These are phyloP conservation scores for Penicillium vulpinum DNA, from an alignment of 2,329 filamentous ascomycete genomes.

Conservation along the genomic window DNA sequence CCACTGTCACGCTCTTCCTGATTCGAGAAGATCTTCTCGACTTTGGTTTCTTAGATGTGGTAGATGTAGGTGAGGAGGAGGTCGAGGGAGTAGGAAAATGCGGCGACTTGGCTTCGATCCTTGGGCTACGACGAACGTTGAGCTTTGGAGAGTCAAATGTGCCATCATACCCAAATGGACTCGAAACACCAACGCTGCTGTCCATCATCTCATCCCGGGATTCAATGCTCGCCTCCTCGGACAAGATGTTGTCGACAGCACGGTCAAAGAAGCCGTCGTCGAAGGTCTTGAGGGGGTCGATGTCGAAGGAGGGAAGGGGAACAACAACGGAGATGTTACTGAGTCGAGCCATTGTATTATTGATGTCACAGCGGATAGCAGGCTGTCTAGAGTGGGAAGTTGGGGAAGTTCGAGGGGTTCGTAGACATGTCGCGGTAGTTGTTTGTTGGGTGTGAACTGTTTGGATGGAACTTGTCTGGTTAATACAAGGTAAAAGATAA, in stretches of 20 bases:
- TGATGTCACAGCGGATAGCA: not conserved
- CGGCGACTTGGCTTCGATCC: not conserved
- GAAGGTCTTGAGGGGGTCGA: conserved; percentile 24
- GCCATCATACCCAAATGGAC: not conserved
- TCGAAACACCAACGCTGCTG: not conserved
- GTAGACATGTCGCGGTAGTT: not conserved
- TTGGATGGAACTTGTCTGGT: not conserved
- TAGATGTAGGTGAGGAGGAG: not conserved
- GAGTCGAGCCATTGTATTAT: not conserved
- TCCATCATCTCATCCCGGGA: not conserved
- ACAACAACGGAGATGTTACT: conserved; percentile 19
- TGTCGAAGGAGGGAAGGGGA: conserved; percentile 21
- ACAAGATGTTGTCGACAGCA: conserved; percentile 28
- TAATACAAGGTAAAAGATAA: not conserved
- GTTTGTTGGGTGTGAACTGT: not conserved
- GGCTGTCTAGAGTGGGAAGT: not conserved
- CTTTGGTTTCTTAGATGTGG: not conserved
- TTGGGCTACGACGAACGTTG: not conserved
- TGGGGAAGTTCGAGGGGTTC: not conserved
- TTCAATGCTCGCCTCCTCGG: conserved; percentile 24
- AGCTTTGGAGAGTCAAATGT: not conserved
- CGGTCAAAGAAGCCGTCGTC: conserved; percentile 16
- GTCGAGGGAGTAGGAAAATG: not conserved
- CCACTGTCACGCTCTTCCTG: not conserved
- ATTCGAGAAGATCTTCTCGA: not conserved